These are phyloP conservation scores for Nicotiana paniculata DNA, from an alignment of 257 asterid species.

Conservation along the genomic window DNA sequence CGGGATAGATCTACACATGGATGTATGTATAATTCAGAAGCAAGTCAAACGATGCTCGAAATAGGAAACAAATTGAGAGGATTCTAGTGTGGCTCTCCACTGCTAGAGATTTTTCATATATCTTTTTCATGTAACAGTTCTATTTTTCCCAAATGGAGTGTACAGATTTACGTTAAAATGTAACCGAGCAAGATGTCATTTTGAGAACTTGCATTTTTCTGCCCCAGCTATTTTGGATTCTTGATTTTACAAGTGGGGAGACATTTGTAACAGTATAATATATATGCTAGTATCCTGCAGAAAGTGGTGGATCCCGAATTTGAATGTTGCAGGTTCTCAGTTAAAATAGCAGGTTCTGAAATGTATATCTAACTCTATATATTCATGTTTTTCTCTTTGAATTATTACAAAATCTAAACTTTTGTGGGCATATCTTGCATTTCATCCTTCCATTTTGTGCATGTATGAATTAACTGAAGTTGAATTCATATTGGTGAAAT, in stretches of 20 bases:
- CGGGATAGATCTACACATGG: not conserved
- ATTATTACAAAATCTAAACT: no score
- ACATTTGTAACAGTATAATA: not conserved
- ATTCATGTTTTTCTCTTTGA: not conserved
- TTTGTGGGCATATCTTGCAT: no score
- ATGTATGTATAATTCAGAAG: not conserved
- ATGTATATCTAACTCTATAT: not conserved
- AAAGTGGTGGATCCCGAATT: not conserved
- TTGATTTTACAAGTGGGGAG: not conserved
- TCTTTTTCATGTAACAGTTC: not conserved
- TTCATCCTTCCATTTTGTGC: no score
- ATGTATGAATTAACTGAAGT: no score
- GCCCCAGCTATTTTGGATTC: not conserved
- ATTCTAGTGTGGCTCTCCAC: not conserved
- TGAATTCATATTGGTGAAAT: no score
- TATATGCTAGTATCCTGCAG: not conserved
- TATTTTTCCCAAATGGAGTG: constrained; percentile 3
- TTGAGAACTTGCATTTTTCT: not conserved
- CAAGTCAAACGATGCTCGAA: not conserved
- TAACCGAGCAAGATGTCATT: not conserved
- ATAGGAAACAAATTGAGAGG: constrained; percentile 1
- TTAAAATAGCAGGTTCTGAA: not conserved
- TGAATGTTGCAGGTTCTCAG: not conserved
- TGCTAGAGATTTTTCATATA: not conserved
- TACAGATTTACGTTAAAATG: not conserved